These are phyloP conservation scores for Colletotrichum incanum DNA, from an alignment of 2,329 filamentous ascomycete species.

Conservation along the genomic window DNA sequence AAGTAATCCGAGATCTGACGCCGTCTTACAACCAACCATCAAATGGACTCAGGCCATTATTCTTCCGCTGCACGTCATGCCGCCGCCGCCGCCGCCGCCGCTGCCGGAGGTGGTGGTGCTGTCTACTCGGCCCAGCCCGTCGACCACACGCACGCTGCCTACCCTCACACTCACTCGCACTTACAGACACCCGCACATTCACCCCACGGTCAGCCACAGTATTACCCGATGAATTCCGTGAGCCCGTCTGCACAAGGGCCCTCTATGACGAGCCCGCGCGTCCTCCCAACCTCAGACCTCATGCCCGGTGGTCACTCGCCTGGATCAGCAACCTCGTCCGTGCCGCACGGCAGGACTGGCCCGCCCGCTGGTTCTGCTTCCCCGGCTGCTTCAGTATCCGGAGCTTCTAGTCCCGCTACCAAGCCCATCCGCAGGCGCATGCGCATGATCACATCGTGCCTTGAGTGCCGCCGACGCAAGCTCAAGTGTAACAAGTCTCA, in stretches of 20 bases:
- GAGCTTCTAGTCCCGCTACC: conserved; percentile 33
- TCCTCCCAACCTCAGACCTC: conserved; percentile 37
- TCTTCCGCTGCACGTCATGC: conserved; percentile 42
- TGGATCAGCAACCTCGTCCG: conserved; percentile 31
- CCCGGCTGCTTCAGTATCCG: conserved; percentile 24
- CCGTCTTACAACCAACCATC: conserved; percentile 26
- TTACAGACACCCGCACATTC: conserved; percentile 31
- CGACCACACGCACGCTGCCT: conserved; percentile 29
- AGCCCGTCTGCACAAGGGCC: conserved; percentile 26
- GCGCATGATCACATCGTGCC: conserved; percentile 78
- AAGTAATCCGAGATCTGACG: conserved; percentile 37
- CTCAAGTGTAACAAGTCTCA: conserved; percentile 83
- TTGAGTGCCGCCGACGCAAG: conserved; percentile 82
- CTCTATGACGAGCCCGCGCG: conserved; percentile 37
- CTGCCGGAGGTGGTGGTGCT: conserved; percentile 14
- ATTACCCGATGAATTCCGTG: conserved; percentile 38
- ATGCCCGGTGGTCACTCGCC: conserved; percentile 37
- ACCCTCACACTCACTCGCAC: conserved; percentile 31
- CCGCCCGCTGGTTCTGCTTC: conserved; percentile 19
- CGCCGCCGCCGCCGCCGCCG: conserved; percentile 21
- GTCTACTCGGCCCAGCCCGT: conserved; percentile 34
- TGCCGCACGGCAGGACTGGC: conserved; percentile 22
- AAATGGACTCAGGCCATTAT: conserved; percentile 40
- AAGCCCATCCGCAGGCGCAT: conserved; percentile 72
- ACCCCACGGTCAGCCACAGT: conserved; percentile 41